These are phyloP conservation scores for Aspergillus luchuensis DNA, from an alignment of 2,329 filamentous ascomycete species.

Conservation along the genomic window DNA sequence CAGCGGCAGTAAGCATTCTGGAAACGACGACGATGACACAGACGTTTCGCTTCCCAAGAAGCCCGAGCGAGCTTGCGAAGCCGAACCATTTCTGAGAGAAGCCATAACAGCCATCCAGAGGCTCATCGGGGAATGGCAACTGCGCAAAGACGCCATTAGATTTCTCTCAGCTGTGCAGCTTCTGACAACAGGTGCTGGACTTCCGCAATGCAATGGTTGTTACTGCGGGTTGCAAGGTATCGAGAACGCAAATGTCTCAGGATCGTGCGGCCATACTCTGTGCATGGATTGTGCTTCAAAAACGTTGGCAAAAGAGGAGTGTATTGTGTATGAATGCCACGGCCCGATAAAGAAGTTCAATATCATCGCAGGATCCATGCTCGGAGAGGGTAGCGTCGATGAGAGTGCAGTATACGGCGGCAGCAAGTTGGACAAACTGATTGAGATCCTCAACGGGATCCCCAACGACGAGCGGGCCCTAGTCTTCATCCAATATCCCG, in stretches of 20 bases:
- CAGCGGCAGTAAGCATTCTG: not conserved
- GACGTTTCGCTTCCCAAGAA: slow-evolving; percentile 10
- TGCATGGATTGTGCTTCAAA: slow-evolving; percentile 46
- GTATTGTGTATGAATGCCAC: slow-evolving; percentile 45
- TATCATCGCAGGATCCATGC: slow-evolving; percentile 42
- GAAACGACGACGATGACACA: not conserved
- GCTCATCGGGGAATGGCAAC: slow-evolving; percentile 26
- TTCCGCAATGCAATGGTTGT: slow-evolving; percentile 39
- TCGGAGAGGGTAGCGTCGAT: slow-evolving; percentile 36
- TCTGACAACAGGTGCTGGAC: slow-evolving; percentile 19
- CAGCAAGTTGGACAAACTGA: slow-evolving; percentile 51
- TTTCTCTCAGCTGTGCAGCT: slow-evolving; percentile 25
- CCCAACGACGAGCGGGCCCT: slow-evolving; percentile 53
- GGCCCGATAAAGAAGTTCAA: slow-evolving; percentile 42
- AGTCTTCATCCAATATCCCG: slow-evolving; percentile 57
- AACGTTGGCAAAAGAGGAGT: slow-evolving; percentile 35
- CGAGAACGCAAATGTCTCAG: slow-evolving; percentile 44
- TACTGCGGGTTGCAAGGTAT: slow-evolving; percentile 27
- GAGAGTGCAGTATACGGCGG: slow-evolving; percentile 37
- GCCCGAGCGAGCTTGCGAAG: slow-evolving; percentile 19
- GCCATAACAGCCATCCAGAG: slow-evolving; percentile 22
- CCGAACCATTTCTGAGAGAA: slow-evolving; percentile 23
- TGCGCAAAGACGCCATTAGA: slow-evolving; percentile 26
- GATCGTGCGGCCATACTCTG: slow-evolving; percentile 55
- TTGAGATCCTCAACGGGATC: slow-evolving; percentile 48